Evolutionary conservation across 306 rosid genomes (phyloP).

Genomic region (Oxytropis ochrocephala): DNA sequence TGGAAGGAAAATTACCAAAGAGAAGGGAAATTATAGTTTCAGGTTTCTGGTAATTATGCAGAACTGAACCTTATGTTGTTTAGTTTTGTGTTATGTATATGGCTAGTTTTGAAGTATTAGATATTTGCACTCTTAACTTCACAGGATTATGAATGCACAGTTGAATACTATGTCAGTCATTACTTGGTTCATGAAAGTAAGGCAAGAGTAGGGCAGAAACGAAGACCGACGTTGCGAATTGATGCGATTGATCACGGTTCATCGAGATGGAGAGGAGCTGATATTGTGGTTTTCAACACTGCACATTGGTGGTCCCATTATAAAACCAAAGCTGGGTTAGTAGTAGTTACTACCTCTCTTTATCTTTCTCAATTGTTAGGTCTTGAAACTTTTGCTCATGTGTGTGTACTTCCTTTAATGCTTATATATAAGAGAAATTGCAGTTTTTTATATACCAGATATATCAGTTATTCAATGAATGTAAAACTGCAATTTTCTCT

Average conservation of each 20-base stretch:
- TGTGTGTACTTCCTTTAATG: not conserved
- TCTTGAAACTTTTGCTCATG: slow-evolving; percentile 1
- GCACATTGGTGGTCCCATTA: slow-evolving; percentile 99
- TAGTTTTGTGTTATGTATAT: not conserved
- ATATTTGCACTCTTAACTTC: not conserved
- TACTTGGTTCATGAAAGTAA: slow-evolving; percentile 80
- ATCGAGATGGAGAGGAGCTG: slow-evolving; percentile 90
- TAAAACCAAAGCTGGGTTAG: slow-evolving; percentile 89
- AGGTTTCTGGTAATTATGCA: slow-evolving; percentile 67
- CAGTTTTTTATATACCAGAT: no score
- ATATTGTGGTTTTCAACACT: slow-evolving; percentile 80
- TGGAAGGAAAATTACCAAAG: slow-evolving; percentile 73
- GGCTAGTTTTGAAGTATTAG: slow-evolving; percentile 1
- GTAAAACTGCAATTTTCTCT: no score
- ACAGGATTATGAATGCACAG: slow-evolving; percentile 87
- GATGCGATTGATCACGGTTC: slow-evolving; percentile 81
- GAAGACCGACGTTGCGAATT: slow-evolving; percentile 61
- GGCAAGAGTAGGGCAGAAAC: slow-evolving; percentile 70
- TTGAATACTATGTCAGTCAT: slow-evolving; percentile 75
- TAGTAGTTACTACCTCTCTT: slow-evolving; percentile 19
- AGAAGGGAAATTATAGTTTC: slow-evolving; percentile 76
- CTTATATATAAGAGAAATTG: not conserved
- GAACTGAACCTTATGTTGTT: slow-evolving; percentile 13
- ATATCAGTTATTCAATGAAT: no score
- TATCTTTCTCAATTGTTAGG: not conserved